These are phyloP conservation scores for Tuber indicum DNA, from an alignment of 495 filamentous ascomycete species.

Conservation along the genomic window DNA sequence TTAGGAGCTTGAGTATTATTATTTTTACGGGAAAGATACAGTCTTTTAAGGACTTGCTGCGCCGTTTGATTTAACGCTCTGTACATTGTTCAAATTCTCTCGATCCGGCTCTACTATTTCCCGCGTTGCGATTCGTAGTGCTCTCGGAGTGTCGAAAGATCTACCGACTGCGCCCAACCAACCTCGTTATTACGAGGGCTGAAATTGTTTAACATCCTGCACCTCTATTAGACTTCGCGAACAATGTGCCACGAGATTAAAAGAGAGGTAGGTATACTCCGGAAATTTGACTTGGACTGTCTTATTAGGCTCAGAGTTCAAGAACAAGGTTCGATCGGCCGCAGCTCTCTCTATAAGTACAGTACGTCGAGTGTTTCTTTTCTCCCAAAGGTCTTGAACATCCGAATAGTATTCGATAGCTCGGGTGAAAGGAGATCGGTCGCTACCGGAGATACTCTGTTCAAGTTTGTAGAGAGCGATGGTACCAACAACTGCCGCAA, in stretches of 20 bases:
- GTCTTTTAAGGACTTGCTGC: conserved; percentile 4
- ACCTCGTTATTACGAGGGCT: conserved; percentile 36
- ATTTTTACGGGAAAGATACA: conserved; percentile 1
- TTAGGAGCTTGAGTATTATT: neutral
- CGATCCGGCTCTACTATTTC: conserved; percentile 11
- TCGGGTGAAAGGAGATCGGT: conserved; percentile 52
- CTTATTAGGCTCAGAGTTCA: conserved; percentile 48
- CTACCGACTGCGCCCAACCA: conserved; percentile 25
- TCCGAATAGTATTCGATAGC: conserved; percentile 53
- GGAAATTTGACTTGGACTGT: conserved; percentile 55
- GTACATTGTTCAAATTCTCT: conserved; percentile 13
- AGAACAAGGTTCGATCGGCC: conserved; percentile 59
- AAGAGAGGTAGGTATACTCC: conserved; percentile 53
- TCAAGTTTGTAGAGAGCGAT: conserved; percentile 55
- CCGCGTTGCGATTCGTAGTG: conserved; percentile 26
- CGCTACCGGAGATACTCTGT: conserved; percentile 48
- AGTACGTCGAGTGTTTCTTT: conserved; percentile 59
- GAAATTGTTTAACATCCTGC: conserved; percentile 29
- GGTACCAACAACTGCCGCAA: conserved; percentile 54
- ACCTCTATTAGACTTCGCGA: conserved; percentile 6
- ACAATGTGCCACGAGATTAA: neutral
- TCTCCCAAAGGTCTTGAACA: conserved; percentile 50
- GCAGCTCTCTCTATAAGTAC: conserved; percentile 63
- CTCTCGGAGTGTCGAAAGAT: conserved; percentile 21
- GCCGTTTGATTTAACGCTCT: conserved; percentile 9